phyloP scores from a whole-genome alignment of 352 stramenopile genomes.

The Phytophthora tubulina region DNA sequence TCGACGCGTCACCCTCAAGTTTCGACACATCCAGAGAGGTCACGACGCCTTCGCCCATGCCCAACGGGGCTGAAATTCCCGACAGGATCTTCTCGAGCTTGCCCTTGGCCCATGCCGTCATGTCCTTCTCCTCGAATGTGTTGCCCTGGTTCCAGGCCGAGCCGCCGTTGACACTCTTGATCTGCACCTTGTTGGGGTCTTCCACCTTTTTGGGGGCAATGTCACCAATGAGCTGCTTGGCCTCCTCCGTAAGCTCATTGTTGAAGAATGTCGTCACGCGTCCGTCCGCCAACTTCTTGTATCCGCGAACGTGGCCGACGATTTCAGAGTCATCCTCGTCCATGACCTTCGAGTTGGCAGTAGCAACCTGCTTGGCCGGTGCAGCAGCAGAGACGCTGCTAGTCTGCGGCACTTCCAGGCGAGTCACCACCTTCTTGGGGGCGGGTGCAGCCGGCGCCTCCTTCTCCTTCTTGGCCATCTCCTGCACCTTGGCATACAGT shows the following conservation, averaged over 20 bases:
- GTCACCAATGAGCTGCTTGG: conserved; percentile 98
- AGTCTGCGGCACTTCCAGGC: conserved; percentile 53
- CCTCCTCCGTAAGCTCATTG: conserved; percentile 97
- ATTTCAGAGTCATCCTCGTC: conserved; percentile 77
- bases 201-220: conserved; percentile 91
- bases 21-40: conserved; percentile 77
- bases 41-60: conserved; percentile 51
- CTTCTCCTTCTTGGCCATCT: conserved; percentile 70
- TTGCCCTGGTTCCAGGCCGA: conserved; percentile 95
- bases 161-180: conserved; percentile 85
- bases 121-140: conserved; percentile 94
- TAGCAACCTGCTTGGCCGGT: conserved; percentile 8
- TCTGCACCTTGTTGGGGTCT: conserved; percentile 76
- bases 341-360: conserved; percentile 30
- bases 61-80: conserved; percentile 51
- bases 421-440: conserved; percentile 67
- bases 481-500: conserved; percentile 68
- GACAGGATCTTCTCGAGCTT: conserved; percentile 74
- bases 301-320: conserved; percentile 85
- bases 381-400: conserved; percentile 13
- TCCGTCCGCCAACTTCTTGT: conserved; percentile 97
- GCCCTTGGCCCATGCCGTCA: conserved; percentile 87
- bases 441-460: conserved; percentile 41
- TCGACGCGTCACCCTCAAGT: conserved; percentile 93
- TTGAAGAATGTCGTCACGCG: conserved; percentile 99